Conservation (phyloP, 139 green algal genomes). For the Bryopsis sp. region DNA sequence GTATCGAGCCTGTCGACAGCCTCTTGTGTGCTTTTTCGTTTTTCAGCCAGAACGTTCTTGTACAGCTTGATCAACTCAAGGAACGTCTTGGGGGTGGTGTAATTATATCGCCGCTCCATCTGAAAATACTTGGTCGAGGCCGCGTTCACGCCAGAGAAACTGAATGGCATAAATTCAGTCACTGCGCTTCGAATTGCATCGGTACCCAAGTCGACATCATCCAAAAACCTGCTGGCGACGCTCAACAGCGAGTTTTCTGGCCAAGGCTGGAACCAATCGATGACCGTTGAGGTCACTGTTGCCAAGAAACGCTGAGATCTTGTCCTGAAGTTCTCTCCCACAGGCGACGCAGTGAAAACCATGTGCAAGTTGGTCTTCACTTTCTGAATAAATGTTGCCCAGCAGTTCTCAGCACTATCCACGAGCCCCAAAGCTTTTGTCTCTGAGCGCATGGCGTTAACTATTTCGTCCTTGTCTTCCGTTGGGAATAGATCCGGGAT, state of each 20-base stretch:
- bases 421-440: constrained; percentile 67
- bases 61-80: constrained; percentile 87
- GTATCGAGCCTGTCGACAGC: constrained; percentile 64
- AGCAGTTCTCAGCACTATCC: constrained; percentile 78
- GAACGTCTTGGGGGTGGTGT: constrained; percentile 88
- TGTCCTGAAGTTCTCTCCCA: constrained; percentile 80
- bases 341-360: constrained; percentile 73
- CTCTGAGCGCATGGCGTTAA: constrained; percentile 71
- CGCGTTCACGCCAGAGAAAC: constrained; percentile 67
- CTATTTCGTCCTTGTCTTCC: constrained; percentile 84
- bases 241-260: constrained; percentile 66
- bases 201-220: constrained; percentile 56
- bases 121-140: constrained; percentile 51
- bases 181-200: constrained; percentile 55
- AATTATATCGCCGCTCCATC: constrained; percentile 64
- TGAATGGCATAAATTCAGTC: constrained; percentile 81
- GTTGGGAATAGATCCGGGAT: constrained; percentile 77
- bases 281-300: constrained; percentile 78
- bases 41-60: constrained; percentile 60
- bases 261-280: constrained; percentile 85
- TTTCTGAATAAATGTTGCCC: constrained; percentile 69
- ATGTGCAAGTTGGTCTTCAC: constrained; percentile 73
- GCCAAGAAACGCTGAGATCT: constrained; percentile 69
- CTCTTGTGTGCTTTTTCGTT: constrained; percentile 48
- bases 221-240: constrained; percentile 75